phyloP scores from a whole-genome alignment of 1,284 basidiomycete species.

The Cerioporus squamosus region DNA sequence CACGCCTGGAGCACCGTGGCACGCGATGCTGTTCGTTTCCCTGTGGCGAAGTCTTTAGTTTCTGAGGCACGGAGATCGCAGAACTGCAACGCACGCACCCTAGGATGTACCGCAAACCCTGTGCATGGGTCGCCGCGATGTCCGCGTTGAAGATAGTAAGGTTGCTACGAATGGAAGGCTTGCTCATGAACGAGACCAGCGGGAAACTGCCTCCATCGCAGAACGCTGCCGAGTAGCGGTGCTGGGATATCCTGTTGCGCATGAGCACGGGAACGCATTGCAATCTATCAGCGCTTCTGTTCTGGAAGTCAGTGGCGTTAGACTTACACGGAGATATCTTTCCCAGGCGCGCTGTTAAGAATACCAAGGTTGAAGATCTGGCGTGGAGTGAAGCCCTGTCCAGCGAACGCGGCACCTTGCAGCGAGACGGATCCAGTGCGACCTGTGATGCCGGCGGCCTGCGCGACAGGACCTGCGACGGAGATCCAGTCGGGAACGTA shows the following conservation, averaged over 20 bases:
- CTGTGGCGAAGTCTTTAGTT: slow-evolving; percentile 3
- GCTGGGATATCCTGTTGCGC: slow-evolving; percentile 58
- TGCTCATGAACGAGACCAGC: slow-evolving; percentile 65
- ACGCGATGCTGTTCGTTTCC: slow-evolving; percentile 40
- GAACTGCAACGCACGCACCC: slow-evolving; percentile 42
- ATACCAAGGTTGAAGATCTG: slow-evolving; percentile 44
- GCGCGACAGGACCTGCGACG: slow-evolving; percentile 30
- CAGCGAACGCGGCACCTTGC: slow-evolving; percentile 57
- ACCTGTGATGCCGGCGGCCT: slow-evolving; percentile 34
- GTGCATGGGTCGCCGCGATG: slow-evolving; percentile 48
- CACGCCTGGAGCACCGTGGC: slow-evolving; percentile 65
- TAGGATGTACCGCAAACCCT: slow-evolving; percentile 62
- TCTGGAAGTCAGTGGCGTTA: not conserved
- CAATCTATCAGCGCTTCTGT: not conserved
- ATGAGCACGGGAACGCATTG: not conserved
- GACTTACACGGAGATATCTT: slow-evolving; percentile 38
- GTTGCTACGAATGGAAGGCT: slow-evolving; percentile 60
- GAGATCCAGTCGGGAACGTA: slow-evolving; percentile 58
- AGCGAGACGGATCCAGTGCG: slow-evolving; percentile 44
- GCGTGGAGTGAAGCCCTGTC: slow-evolving; percentile 62
- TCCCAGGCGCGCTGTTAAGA: slow-evolving; percentile 36
- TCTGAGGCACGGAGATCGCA: not conserved
- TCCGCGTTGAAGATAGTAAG: slow-evolving; percentile 54
- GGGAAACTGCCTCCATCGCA: slow-evolving; percentile 54
- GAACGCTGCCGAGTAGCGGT: slow-evolving; percentile 63